Evolutionary conservation across 305 asterid genomes (phyloP).

Genomic region (Coffea humblotiana): DNA sequence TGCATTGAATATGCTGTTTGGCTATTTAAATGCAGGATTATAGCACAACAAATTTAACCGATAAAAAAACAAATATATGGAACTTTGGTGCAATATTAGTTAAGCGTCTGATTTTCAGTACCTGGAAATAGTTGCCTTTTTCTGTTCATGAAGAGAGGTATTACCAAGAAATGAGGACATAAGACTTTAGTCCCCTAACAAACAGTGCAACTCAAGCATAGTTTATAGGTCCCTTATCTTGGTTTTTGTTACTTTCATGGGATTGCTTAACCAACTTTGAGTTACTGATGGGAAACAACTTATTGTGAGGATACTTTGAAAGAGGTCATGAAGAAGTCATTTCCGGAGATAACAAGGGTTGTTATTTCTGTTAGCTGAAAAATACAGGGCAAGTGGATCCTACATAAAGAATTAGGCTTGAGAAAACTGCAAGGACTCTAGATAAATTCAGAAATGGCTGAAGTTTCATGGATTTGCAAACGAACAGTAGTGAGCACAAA

Average conservation of each 20-base stretch:
- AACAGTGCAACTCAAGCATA: neutral
- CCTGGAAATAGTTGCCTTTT: neutral
- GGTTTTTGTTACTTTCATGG: neutral
- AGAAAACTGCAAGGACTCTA: neutral
- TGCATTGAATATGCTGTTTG: too few relatives aligned
- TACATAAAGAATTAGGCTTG: neutral
- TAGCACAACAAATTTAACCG: too few relatives aligned
- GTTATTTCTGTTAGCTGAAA: slow-evolving; percentile 15
- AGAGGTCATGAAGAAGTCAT: slow-evolving; percentile 10
- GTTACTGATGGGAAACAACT: neutral
- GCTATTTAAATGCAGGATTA: too few relatives aligned
- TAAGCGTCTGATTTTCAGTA: neutral
- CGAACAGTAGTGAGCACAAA: slow-evolving; percentile 49
- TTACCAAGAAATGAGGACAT: neutral
- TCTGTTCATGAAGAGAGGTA: neutral
- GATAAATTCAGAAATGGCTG: slow-evolving; percentile 32
- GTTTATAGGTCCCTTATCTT: neutral
- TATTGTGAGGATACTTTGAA: neutral
- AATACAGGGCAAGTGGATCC: neutral
- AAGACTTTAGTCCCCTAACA: neutral
- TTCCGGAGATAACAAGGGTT: neutral
- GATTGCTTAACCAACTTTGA: neutral
- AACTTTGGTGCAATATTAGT: too few relatives aligned
- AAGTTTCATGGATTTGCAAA: slow-evolving; percentile 45
- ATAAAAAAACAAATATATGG: too few relatives aligned